Evolutionary conservation across 2,329 filamentous ascomycete species (phyloP), one percentile per base, ranked within the genome.

Genomic region (Xylariomycetidae sp.): DNA sequence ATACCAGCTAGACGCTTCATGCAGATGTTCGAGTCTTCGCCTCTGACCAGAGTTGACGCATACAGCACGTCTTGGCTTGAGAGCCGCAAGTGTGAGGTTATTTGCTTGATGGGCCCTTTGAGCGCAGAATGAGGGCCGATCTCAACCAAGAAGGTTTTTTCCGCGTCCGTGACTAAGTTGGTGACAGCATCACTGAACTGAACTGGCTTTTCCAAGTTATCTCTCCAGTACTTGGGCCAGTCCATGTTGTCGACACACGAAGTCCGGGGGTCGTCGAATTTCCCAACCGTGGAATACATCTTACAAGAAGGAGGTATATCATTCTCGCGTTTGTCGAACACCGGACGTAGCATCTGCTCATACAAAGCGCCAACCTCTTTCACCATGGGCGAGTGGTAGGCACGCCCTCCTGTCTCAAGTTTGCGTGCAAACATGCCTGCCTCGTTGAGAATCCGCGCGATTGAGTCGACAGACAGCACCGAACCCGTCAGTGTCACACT

Each of bases 61-160:
- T 37, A 40, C 3, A 25, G 34, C 2, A 34, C 5, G 5, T 29
- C 5, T 7, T 5, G 7, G n/a, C 20, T 23, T 23, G 8, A 8
- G 8, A 23, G n/a, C 8, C 8, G 8, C n/a, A n/a, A n/a, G n/a
- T n/a, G n/a, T n/a, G n/a, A n/a, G n/a, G n/a, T n/a, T n/a, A 42
- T 58, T 30, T 61, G 53, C n/a, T 45, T 42, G 0, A 56, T 41
- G 0, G 60, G 59, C 0, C 47, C 53, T 37, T 61, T 58, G 3
- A 65, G 46, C 7, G 59, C 54, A 6, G 57, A 48, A 41, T 48
- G 43, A 0, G 45, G 45, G 2, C 43, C 45, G 1, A 46, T 27
- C 18, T 48, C 40, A 12, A 48, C 29, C 7, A 47, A 13, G 5
- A 37, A 34, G 3, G 8, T n/a, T 6, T 33, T 32, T n/a, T n/a